Conservation (phyloP, 495 filamentous ascomycete species). For the Aspergillus baeticus region DNA sequence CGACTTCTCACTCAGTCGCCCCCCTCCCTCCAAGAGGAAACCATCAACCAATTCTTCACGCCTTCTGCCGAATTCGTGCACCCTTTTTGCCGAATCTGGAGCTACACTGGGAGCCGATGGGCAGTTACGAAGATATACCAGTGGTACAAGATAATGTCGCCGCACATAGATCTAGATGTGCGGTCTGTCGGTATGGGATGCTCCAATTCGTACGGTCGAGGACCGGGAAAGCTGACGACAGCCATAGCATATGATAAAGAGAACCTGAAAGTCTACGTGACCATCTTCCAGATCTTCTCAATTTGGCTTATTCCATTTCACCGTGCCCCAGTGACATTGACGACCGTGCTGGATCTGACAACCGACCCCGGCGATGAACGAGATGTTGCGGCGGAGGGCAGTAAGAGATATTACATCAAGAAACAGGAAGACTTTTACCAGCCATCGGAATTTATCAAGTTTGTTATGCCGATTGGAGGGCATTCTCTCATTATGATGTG, state of each 20-base stretch:
- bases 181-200: constrained; percentile 59
- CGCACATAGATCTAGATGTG: constrained; percentile 66
- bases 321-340: constrained; percentile 62
- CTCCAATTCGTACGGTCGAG: neutral
- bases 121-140: constrained; percentile 69
- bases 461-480: constrained; percentile 45
- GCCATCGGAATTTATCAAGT: constrained; percentile 73
- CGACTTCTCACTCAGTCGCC: constrained; percentile 61
- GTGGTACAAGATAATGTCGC: constrained; percentile 85
- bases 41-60: constrained; percentile 69
- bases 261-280: constrained; percentile 65
- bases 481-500: constrained; percentile 49
- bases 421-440: constrained; percentile 85
- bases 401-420: constrained; percentile 62
- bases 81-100: constrained; percentile 74
- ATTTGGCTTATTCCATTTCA: constrained; percentile 77
- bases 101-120: constrained; percentile 54
- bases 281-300: constrained; percentile 68
- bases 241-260: constrained; percentile 63
- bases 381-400: constrained; percentile 20
- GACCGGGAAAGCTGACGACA: neutral
- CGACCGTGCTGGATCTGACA: constrained; percentile 67
- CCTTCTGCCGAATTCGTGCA: constrained; percentile 70
- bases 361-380: constrained; percentile 18
- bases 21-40: constrained; percentile 58